Evolutionary conservation across 768 basidiomycete species (phyloP).

Genomic region (Serendipita sp.): DNA sequence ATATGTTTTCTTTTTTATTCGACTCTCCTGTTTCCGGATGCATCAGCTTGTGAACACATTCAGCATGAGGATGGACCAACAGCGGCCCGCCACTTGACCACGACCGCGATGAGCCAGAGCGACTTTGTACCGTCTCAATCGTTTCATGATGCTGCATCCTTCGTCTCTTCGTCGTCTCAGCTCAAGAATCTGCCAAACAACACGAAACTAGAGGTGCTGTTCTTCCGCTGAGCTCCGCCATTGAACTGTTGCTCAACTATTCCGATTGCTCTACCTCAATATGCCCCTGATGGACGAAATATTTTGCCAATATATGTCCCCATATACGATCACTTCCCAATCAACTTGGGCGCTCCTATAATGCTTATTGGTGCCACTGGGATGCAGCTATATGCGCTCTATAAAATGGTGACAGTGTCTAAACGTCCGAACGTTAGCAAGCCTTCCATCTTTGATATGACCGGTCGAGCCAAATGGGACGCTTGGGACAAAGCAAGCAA

Average conservation of each 20-base stretch:
- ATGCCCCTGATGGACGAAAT: too few species aligned
- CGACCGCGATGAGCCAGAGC: not conserved
- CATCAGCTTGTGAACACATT: not conserved
- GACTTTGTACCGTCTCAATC: not conserved
- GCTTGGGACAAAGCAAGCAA: conserved; percentile 49
- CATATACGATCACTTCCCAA: too few species aligned
- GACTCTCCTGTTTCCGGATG: not conserved
- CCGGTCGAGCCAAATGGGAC: conserved; percentile 77
- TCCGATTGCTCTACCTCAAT: too few species aligned
- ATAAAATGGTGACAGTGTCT: conserved; percentile 57
- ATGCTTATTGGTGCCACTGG: too few species aligned
- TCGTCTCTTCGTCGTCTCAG: conserved; percentile 26
- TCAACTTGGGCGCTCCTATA: conserved; percentile 76
- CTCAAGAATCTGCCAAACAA: conserved; percentile 39
- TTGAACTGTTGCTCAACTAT: too few species aligned
- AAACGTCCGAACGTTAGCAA: conserved; percentile 37
- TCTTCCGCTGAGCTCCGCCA: too few species aligned
- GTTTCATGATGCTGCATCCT: conserved; percentile 8
- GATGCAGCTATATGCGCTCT: conserved; percentile 67
- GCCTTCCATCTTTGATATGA: conserved; percentile 64
- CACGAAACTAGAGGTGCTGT: conserved; percentile 10
- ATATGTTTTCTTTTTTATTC: not conserved
- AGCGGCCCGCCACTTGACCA: not conserved
- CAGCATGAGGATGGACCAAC: not conserved
- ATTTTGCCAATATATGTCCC: too few species aligned